Base-by-base conservation (phyloP, 192 early-diverging fungal species). In the Coemansia sp. region DNA sequence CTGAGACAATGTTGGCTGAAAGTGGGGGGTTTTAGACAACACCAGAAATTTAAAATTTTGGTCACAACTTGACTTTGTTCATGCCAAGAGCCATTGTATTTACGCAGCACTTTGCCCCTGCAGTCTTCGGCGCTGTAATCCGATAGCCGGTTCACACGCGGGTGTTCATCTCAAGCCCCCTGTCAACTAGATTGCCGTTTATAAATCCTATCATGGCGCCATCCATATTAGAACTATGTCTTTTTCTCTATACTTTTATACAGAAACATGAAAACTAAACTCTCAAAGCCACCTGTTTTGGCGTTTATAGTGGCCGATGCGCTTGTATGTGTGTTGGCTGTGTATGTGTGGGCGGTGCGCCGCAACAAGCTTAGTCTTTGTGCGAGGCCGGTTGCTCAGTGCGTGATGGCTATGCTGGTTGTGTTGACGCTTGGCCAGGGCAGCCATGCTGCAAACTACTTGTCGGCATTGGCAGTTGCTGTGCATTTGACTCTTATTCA, bases 391-490 rank as follows among this genome's bases (percentile, higher is more conserved):
- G 25, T n/a, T 21, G 10, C 22, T 10, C 52, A 54, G 8, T 54
- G 52, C 2, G 23, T 29, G 7, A 29, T 21, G 11, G 25, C 52
- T 11, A 25, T 54, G 52, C 7, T 54, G 52, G 52, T 54, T 3
- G 52, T 54, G 11, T 12, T 54, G 21, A 24, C 52, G 17, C 19
- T n/a, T 2, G 19, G 52, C 22, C 52, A 54, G 9, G 7, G 11
- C 52, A 12, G 19, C 22, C 3, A 6, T 3, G 19, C n/a, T 5
- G 19, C 17, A 8, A 19, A 6, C 10, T 54, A 32, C 6, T 24
- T 66, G 15, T 14, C 23, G 2, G 57, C 59, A 3, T 23, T 73
- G 49, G 54, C 60, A 1, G 29, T 52, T 3, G 59, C 54, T 14
- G 39, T 43, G 14, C 49, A 59, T n/a, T 50, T 45, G 5, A 12